These are phyloP conservation scores for Hebeloma cylindrosporum DNA, from an alignment of 768 basidiomycete genomes.

Conservation along the genomic window DNA sequence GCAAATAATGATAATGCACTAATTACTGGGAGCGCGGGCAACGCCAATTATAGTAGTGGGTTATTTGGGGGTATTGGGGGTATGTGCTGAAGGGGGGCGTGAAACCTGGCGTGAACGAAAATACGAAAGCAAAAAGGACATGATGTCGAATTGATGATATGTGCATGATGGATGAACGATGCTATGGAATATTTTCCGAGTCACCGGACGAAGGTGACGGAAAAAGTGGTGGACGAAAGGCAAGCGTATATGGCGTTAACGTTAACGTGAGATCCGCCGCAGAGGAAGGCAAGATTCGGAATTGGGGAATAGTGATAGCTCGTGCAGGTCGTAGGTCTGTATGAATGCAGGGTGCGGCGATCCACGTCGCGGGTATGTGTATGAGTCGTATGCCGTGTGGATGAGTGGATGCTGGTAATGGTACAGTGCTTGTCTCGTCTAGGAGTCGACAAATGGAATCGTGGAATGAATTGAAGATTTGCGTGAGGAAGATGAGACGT, in stretches of 20 bases:
- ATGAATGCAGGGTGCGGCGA: slow-evolving; percentile 23
- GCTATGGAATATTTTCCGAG: too few species aligned
- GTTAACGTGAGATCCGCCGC: not conserved
- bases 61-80: too few species aligned
- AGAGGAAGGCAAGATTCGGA: slow-evolving; percentile 9
- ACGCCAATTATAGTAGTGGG: too few species aligned
- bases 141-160: too few species aligned
- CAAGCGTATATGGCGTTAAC: slow-evolving; percentile 3
- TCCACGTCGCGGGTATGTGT: slow-evolving; percentile 31
- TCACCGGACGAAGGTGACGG: slow-evolving; percentile 13
- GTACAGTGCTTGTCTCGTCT: slow-evolving; percentile 21
- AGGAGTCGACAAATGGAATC: slow-evolving; percentile 11
- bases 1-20: too few species aligned
- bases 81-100: too few species aligned
- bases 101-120: too few species aligned
- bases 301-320: slow-evolving; percentile 9
- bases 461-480: slow-evolving; percentile 5
- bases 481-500: slow-evolving; percentile 9
- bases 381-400: slow-evolving; percentile 11
- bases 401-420: slow-evolving; percentile 8
- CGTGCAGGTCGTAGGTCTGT: slow-evolving; percentile 11
- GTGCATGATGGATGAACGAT: too few species aligned
- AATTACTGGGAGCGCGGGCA: too few species aligned
- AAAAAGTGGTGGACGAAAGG: slow-evolving; percentile 1
- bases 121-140: too few species aligned